Conservation (phyloP, 2,329 filamentous ascomycete species). For the Fusarium sp. region DNA sequence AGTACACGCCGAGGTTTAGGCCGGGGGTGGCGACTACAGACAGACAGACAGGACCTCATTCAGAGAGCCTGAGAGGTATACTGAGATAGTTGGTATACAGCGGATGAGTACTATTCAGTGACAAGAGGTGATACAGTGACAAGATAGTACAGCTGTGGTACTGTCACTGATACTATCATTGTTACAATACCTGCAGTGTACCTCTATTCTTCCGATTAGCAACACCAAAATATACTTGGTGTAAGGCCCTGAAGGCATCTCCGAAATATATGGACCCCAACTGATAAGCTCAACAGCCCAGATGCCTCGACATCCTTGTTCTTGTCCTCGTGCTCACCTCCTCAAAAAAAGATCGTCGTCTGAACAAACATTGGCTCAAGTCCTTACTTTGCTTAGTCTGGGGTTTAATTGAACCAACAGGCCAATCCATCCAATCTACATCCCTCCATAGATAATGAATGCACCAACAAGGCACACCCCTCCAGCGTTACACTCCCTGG, state of each 20-base stretch:
- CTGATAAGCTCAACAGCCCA: conserved; percentile 16
- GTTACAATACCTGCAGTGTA: background rate
- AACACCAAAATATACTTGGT: background rate
- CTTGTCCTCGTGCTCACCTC: conserved; percentile 4
- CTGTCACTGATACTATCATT: fast-evolving
- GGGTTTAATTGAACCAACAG: background rate
- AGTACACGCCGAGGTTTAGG: conserved; percentile 32
- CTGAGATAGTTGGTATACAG: background rate
- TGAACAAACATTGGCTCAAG: background rate
- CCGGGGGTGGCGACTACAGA: conserved; percentile 25
- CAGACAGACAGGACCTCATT: background rate
- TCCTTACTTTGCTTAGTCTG: background rate
- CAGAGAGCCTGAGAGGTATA: no score
- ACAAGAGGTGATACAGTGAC: background rate
- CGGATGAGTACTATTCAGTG: background rate
- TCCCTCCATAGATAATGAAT: background rate
- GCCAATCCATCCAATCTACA: background rate
- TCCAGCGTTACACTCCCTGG: background rate
- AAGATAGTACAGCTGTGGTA: background rate
- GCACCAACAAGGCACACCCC: background rate
- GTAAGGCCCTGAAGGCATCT: background rate
- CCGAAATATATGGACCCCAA: conserved; percentile 12
- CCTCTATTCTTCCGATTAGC: background rate
- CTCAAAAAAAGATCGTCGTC: background rate
- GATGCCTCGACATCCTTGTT: background rate